A percentile compares a stretch with the other conserved stretches of the same genome.
Evolutionary conservation across 2,329 filamentous ascomycete genomes (phyloP).

Genomic region (Fragosphaeria purpurea): DNA sequence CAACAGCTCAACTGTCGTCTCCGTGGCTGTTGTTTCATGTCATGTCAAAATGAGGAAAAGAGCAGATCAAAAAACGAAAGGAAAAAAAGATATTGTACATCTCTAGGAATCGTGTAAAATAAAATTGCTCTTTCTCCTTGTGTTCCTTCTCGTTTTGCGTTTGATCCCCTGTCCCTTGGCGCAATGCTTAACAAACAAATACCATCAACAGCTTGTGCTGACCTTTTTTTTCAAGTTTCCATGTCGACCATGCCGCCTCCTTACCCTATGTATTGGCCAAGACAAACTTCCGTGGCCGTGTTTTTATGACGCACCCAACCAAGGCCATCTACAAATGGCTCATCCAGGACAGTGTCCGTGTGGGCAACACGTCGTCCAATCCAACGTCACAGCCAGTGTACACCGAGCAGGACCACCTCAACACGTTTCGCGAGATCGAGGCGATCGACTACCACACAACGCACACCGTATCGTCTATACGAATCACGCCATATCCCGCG

Average conservation of each 20-base stretch:
- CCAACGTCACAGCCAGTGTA: constrained; percentile 68
- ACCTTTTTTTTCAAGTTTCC: constrained; percentile 59
- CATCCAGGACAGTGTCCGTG: constrained; percentile 91
- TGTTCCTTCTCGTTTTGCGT: too few species aligned
- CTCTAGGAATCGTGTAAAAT: too few species aligned
- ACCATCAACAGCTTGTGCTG: constrained; percentile 1
- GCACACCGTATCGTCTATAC: constrained; percentile 90
- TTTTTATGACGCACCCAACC: constrained; percentile 98
- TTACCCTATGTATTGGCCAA: constrained; percentile 94
- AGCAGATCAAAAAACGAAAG: background rate
- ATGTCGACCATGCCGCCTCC: constrained; percentile 97
- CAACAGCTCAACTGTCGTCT: background rate
- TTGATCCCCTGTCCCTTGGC: too few species aligned
- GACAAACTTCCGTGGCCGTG: constrained; percentile 91
- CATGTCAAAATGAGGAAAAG: background rate
- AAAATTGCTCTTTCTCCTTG: too few species aligned
- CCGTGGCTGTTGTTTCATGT: background rate
- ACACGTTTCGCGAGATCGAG: constrained; percentile 88
- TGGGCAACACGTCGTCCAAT: constrained; percentile 61
- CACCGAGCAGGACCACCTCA: constrained; percentile 88
- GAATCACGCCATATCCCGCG: constrained; percentile 92
- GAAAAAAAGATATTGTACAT: background rate
- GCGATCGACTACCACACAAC: constrained; percentile 98
- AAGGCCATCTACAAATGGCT: constrained; percentile 99
- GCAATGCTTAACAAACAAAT: background rate